phyloP scores from a whole-genome alignment of 352 stramenopile species.

The Pythium plurisporium region DNA sequence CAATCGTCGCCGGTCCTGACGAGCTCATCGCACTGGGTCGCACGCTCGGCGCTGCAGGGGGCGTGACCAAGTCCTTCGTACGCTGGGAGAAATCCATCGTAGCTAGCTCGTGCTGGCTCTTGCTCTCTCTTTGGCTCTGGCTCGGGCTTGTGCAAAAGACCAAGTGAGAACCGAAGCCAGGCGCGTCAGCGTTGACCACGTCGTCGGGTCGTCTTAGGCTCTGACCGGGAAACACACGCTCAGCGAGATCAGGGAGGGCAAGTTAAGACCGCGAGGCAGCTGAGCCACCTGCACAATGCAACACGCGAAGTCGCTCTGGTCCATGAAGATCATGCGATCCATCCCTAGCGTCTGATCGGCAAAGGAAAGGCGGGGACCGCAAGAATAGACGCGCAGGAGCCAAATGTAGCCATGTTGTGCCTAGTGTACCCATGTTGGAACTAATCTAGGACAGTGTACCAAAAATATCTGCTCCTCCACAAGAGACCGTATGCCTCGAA shows the following conservation, averaged over 20 bases:
- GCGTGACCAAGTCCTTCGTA: constrained; percentile 68
- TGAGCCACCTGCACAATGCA: too few species aligned
- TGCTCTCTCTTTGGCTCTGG: not conserved
- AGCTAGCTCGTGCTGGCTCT: not conserved
- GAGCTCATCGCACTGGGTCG: constrained; percentile 38
- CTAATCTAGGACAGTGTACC: not conserved
- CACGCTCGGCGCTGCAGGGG: constrained; percentile 42
- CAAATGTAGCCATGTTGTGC: constrained; percentile 2
- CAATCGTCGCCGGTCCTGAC: constrained; percentile 13
- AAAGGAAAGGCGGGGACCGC: too few species aligned
- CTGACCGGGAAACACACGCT: not conserved
- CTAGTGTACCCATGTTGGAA: not conserved
- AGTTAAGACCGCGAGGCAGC: constrained; percentile 3
- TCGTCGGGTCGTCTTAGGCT: not conserved
- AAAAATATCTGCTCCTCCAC: not conserved
- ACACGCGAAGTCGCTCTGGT: too few species aligned
- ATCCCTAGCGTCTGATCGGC: too few species aligned
- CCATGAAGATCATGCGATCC: too few species aligned
- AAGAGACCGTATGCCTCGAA: not conserved
- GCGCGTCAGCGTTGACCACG: too few species aligned
- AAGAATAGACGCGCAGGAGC: constrained; percentile 4
- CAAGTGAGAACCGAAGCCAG: constrained; percentile 10
- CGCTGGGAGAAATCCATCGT: constrained; percentile 73
- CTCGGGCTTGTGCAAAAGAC: constrained; percentile 17
- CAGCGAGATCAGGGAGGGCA: too few species aligned